Evolutionary conservation across 495 filamentous ascomycete species (phyloP).

Genomic region (Tetracladium marchalianum): DNA sequence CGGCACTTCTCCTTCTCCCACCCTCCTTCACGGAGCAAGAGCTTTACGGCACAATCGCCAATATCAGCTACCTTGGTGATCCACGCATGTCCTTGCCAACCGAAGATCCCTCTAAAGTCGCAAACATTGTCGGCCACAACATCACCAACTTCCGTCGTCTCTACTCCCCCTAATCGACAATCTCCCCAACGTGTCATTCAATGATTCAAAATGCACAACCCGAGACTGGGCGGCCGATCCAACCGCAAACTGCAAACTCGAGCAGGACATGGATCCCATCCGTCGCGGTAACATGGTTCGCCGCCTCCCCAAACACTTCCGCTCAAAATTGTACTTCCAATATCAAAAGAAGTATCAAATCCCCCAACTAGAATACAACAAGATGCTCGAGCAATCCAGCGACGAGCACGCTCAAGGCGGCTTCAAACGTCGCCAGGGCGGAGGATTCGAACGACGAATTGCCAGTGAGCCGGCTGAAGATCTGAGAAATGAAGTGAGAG

Average conservation of each 20-base stretch:
- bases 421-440: conserved; percentile 65
- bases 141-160: conserved; percentile 83
- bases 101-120: conserved; percentile 87
- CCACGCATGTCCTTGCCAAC: conserved; percentile 81
- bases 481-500: conserved; percentile 55
- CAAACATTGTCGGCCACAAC: conserved; percentile 87
- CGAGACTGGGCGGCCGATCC: conserved; percentile 58
- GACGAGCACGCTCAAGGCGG: conserved; percentile 53
- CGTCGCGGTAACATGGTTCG: conserved; percentile 94
- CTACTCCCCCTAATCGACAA: conserved; percentile 83
- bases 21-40: conserved; percentile 76
- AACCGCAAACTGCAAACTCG: conserved; percentile 47
- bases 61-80: conserved; percentile 89
- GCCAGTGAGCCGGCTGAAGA: conserved; percentile 53
- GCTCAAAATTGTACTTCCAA: conserved; percentile 82
- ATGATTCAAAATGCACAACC: conserved; percentile 52
- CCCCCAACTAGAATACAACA: conserved; percentile 69
- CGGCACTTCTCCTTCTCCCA: conserved; percentile 78
- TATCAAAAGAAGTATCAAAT: conserved; percentile 87
- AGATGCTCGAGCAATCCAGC: conserved; percentile 68
- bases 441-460: conserved; percentile 77
- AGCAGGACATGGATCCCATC: conserved; percentile 84
- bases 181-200: conserved; percentile 78
- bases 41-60: conserved; percentile 80
- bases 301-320: conserved; percentile 77